phyloP scores from a whole-genome alignment of 2,329 filamentous ascomycete genomes.

The Cercospora nicotianae region DNA sequence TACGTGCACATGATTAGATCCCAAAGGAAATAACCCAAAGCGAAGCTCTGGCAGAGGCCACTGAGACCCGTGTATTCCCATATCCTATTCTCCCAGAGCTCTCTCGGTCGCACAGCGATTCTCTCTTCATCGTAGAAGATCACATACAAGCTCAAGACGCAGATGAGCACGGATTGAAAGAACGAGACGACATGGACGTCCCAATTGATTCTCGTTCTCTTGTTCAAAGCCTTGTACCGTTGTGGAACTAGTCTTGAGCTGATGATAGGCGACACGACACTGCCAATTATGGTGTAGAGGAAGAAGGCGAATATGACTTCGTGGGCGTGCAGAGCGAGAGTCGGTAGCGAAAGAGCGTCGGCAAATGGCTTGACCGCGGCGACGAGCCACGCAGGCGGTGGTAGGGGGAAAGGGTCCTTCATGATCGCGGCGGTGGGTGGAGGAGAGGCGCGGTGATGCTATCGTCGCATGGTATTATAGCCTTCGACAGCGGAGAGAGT shows the following conservation, averaged over 20 bases:
- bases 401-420: constrained; percentile 69
- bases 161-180: constrained; percentile 73
- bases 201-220: constrained; percentile 73
- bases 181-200: constrained; percentile 84
- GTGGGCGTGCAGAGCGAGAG: constrained; percentile 74
- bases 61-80: constrained; percentile 74
- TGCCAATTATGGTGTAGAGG: constrained; percentile 68
- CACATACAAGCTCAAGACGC: constrained; percentile 69
- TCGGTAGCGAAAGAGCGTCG: constrained; percentile 60
- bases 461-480: constrained; percentile 22
- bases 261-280: constrained; percentile 65
- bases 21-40: constrained; percentile 82
- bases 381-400: constrained; percentile 59
- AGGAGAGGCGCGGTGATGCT: not conserved
- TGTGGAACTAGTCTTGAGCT: constrained; percentile 63
- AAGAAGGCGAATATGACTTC: constrained; percentile 67
- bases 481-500: not conserved
- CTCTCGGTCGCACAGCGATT: constrained; percentile 45
- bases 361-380: constrained; percentile 63
- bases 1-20: constrained; percentile 69
- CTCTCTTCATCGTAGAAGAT: constrained; percentile 69
- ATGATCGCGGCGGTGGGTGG: constrained; percentile 48
- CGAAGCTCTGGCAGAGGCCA: constrained; percentile 74
- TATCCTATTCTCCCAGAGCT: constrained; percentile 64
- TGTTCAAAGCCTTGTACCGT: constrained; percentile 63